Evolutionary conservation across 163 green algal species (phyloP).

Genomic region (Chlorella variabilis): DNA sequence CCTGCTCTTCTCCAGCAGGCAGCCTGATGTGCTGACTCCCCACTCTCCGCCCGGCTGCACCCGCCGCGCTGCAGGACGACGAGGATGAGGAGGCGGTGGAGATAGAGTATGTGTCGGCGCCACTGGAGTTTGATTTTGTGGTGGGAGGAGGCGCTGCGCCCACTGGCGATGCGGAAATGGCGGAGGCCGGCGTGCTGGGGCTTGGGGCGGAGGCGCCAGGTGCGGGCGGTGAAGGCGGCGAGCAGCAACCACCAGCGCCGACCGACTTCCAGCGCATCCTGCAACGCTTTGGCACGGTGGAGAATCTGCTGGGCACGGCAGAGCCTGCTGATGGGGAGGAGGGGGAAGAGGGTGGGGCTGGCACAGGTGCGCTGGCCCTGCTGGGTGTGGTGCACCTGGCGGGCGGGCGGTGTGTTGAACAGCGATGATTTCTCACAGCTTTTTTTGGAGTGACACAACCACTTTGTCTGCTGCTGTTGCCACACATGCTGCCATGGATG

Average conservation of each 20-base stretch:
- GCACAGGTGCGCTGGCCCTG: not conserved
- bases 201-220: not conserved
- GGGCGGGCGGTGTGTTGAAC: too few relatives aligned
- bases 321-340: constrained; percentile 8
- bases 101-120: constrained; percentile 76
- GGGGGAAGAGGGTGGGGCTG: not conserved
- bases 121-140: constrained; percentile 57
- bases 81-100: constrained; percentile 56
- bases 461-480: too few relatives aligned
- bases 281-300: constrained; percentile 55
- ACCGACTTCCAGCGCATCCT: constrained; percentile 53
- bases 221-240: constrained; percentile 4
- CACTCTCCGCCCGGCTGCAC: not conserved
- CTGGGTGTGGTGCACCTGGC: not conserved
- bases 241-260: constrained; percentile 6
- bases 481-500: too few relatives aligned
- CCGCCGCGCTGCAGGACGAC: not conserved
- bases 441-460: too few relatives aligned
- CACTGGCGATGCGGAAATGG: not conserved
- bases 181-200: not conserved
- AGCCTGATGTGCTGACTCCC: not conserved
- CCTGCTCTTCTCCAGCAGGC: not conserved
- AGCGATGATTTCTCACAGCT: too few relatives aligned
- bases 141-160: constrained; percentile 7
- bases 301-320: constrained; percentile 47